Percentiles rank a stretch among this genome's conserved stretches.
Conservation (phyloP, 768 basidiomycete genomes). For the Kwoniella dendrophila region DNA sequence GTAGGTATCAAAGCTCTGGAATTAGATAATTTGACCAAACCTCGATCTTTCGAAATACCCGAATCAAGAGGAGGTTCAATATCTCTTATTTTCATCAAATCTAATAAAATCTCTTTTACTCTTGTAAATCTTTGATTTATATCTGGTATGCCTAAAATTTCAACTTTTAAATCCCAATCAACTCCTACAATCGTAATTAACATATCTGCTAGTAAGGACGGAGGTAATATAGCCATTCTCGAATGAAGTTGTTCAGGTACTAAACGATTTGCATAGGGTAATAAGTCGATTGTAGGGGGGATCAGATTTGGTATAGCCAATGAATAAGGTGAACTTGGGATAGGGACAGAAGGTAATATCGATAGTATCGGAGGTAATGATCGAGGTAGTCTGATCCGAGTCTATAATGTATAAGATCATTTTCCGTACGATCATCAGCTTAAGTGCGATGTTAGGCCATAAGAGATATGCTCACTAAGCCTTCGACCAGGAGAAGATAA, state of each 20-base stretch:
- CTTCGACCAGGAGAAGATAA: conserved; percentile 32
- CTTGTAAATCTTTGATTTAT: conserved; percentile 29
- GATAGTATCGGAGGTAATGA: conserved; percentile 47
- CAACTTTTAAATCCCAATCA: conserved; percentile 41
- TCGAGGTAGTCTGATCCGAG: conserved; percentile 43
- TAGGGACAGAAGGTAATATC: conserved; percentile 48
- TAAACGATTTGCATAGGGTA: conserved; percentile 24
- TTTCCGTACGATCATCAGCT: no score
- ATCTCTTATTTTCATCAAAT: conserved; percentile 12
- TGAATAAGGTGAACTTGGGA: conserved; percentile 76
- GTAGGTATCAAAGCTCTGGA: conserved; percentile 17
- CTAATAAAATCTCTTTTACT: conserved; percentile 34
- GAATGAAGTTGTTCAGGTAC: conserved; percentile 35
- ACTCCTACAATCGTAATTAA: conserved; percentile 40
- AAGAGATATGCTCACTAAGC: conserved; percentile 27
- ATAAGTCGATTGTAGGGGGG: conserved; percentile 26
- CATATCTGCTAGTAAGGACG: conserved; percentile 44
- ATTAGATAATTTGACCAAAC: background rate
- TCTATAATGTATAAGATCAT: conserved; percentile 1
- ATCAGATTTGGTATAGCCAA: conserved; percentile 60
- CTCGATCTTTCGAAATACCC: background rate
- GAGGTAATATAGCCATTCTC: conserved; percentile 27
- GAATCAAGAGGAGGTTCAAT: conserved; percentile 7
- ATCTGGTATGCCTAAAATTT: conserved; percentile 41
- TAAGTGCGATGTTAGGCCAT: background rate